phyloP scores from a whole-genome alignment of 2,329 filamentous ascomycete genomes.

The Aspergillus persii region DNA sequence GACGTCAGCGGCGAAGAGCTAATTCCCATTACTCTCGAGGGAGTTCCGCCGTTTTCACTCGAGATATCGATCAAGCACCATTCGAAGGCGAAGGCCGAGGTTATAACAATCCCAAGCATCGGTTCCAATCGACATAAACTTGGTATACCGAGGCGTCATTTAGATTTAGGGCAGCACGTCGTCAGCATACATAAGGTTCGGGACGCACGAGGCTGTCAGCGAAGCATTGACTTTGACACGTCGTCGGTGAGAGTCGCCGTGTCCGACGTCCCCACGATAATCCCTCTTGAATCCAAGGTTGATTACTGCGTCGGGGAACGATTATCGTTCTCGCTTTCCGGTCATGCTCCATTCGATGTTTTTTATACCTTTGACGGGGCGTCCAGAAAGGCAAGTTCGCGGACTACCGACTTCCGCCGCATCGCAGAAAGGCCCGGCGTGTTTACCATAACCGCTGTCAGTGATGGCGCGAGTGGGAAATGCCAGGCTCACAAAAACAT shows the following conservation, averaged over 20 bases:
- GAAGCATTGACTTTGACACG: slow-evolving; percentile 67
- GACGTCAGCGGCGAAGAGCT: slow-evolving; percentile 78
- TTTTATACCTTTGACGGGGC: slow-evolving; percentile 84
- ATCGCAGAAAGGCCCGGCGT: slow-evolving; percentile 87
- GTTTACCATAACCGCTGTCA: slow-evolving; percentile 82
- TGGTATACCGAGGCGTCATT: slow-evolving; percentile 76
- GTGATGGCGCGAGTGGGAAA: slow-evolving; percentile 77
- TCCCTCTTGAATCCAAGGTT: slow-evolving; percentile 75
- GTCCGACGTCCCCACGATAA: slow-evolving; percentile 88
- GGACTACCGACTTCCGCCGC: slow-evolving; percentile 81
- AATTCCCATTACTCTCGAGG: slow-evolving; percentile 82
- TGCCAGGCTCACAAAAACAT: slow-evolving; percentile 79
- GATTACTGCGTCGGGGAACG: slow-evolving; percentile 97
- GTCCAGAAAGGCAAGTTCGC: slow-evolving; percentile 69
- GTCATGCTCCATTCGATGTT: slow-evolving; percentile 87
- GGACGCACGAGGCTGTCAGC: slow-evolving; percentile 82
- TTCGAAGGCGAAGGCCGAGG: slow-evolving; percentile 73
- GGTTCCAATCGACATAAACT: slow-evolving; percentile 71
- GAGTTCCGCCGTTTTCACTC: slow-evolving; percentile 80
- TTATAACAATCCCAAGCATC: slow-evolving; percentile 78
- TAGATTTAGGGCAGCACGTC: slow-evolving; percentile 85
- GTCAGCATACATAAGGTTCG: slow-evolving; percentile 86
- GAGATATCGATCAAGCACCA: slow-evolving; percentile 94
- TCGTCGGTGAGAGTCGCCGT: slow-evolving; percentile 87
- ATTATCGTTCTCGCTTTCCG: slow-evolving; percentile 86